Percentiles rank a stretch among this genome's conserved stretches.
Evolutionary conservation across 2,329 filamentous ascomycete species (phyloP).

Genomic region (Sodiomyces alkalinus): DNA sequence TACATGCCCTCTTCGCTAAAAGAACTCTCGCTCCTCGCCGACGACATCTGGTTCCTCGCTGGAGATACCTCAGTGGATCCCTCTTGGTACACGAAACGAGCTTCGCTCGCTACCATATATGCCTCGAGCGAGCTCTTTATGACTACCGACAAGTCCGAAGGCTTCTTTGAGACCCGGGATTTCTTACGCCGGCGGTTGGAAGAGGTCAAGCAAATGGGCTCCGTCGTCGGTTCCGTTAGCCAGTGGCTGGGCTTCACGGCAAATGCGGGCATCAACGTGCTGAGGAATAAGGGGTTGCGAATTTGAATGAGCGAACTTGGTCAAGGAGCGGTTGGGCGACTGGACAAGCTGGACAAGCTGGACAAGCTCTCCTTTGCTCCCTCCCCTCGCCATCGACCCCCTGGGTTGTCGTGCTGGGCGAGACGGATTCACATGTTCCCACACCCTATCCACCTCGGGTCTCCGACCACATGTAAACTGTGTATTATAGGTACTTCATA

Average conservation of each 20-base stretch:
- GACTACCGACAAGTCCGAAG: slow-evolving; percentile 67
- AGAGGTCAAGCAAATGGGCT: slow-evolving; percentile 50
- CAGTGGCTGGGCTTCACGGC: slow-evolving; percentile 77
- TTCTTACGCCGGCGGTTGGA: slow-evolving; percentile 66
- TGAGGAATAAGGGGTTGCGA: slow-evolving; percentile 76
- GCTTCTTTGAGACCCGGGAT: slow-evolving; percentile 60
- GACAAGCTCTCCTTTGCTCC: too few species aligned
- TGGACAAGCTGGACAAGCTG: too few species aligned
- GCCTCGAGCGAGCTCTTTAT: slow-evolving; percentile 81
- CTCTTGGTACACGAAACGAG: slow-evolving; percentile 66
- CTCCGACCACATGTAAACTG: background rate
- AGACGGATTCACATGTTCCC: too few species aligned
- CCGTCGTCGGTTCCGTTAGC: slow-evolving; percentile 45
- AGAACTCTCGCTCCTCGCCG: slow-evolving; percentile 69
- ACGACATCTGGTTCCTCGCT: slow-evolving; percentile 82
- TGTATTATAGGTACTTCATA: too few species aligned
- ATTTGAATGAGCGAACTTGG: slow-evolving; percentile 37
- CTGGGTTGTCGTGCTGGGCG: too few species aligned
- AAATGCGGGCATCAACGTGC: slow-evolving; percentile 60
- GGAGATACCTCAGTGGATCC: slow-evolving; percentile 71
- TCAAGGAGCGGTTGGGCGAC: too few species aligned
- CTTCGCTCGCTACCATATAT: slow-evolving; percentile 39
- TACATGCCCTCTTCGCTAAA: slow-evolving; percentile 61
- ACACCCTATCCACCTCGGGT: background rate
- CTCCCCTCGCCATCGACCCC: too few species aligned